These are phyloP conservation scores for Coemansia sp. DNA, from an alignment of 192 early-diverging fungal genomes.

Conservation along the genomic window DNA sequence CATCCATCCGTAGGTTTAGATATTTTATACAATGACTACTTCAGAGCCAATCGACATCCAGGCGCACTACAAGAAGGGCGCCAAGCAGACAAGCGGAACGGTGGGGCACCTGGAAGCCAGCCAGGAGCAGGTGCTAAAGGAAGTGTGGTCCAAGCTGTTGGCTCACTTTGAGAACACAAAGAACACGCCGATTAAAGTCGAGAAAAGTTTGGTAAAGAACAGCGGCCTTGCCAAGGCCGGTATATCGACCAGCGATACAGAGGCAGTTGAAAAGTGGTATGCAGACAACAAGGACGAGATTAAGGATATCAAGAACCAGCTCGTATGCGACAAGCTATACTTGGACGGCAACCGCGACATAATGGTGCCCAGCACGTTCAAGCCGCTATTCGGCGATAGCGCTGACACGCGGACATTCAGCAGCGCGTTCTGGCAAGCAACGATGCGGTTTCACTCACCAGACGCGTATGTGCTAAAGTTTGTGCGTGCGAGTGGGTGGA, in stretches of 20 bases:
- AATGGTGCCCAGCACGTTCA: slow-evolving; percentile 20
- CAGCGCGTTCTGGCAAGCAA: slow-evolving; percentile 43
- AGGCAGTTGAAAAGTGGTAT: slow-evolving; percentile 35
- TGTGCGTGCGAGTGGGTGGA: slow-evolving; percentile 78
- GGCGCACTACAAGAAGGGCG: slow-evolving; percentile 20
- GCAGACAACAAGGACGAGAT: slow-evolving; percentile 16
- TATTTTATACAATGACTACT: not conserved
- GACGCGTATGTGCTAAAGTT: slow-evolving; percentile 72
- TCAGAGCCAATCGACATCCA: slow-evolving; percentile 1
- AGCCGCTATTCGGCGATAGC: slow-evolving; percentile 37
- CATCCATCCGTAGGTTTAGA: not conserved
- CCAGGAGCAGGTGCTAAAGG: slow-evolving; percentile 35
- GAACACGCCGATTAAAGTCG: slow-evolving; percentile 32
- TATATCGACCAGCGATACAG: slow-evolving; percentile 1
- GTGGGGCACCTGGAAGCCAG: slow-evolving; percentile 23
- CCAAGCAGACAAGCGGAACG: slow-evolving; percentile 14
- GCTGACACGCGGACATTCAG: slow-evolving; percentile 15
- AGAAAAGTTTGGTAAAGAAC: slow-evolving; percentile 14
- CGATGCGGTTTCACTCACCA: slow-evolving; percentile 53
- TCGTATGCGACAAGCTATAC: slow-evolving; percentile 35
- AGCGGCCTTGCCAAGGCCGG: slow-evolving; percentile 1
- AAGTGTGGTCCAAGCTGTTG: slow-evolving; percentile 35
- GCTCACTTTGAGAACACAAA: slow-evolving; percentile 23
- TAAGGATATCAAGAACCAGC: slow-evolving; percentile 21
- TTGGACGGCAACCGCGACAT: slow-evolving; percentile 26